Base-by-base conservation (phyloP, 1,284 basidiomycete genomes). In the Microbotryomycetes sp. region DNA sequence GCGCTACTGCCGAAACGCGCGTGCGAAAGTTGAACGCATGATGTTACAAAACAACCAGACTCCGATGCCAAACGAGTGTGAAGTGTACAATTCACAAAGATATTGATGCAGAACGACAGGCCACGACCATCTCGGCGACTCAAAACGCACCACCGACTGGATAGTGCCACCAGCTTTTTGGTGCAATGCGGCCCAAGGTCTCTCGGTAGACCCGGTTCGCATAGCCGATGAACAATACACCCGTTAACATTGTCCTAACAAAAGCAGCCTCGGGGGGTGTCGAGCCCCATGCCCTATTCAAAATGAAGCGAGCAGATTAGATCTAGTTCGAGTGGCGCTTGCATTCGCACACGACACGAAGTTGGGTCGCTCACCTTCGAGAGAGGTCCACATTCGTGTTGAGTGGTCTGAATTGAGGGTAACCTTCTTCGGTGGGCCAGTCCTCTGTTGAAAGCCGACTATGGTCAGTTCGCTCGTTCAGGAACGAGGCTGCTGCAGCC, bases 211-310 rank as follows among this genome's bases (percentile, higher is more conserved):
- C 19, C 26, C 46, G 19, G 47, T 60, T 54, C 7, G 29, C 26
- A 14, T n/a, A 26, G 19, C 48, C 47, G 25, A 55, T 54, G 19
- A 16, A 19, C 6, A n/a, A 42, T 14, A 60, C 53, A 48, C 58
- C 58, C 16, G 53, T 42, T n/a, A 60, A 31, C 58, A 60, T 60
- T 19, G n/a, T 22, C 19, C 29, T 25, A 31, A 60, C 52, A 48
- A 60, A 60, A 3, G 45, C 32, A 19, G 31, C 25, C n/a, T 60
- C 47, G 9, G 28, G 46, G 6, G 52, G 25, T 2, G 23, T 28
- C 19, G 53, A 51, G 25, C 36, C 58, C 29, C 46, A 54, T 3
- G 58, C 51, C 15, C 58, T 47, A 2, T 25, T 5, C 4, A 31
- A 9, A 16, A 31, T 16, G 12, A 47, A 30, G 22, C n/a, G 29